Percentiles rank a stretch among this genome's conserved stretches.
These are phyloP conservation scores for Fusarium agapanthi DNA, from an alignment of 2,329 filamentous ascomycete genomes.

Conservation along the genomic window DNA sequence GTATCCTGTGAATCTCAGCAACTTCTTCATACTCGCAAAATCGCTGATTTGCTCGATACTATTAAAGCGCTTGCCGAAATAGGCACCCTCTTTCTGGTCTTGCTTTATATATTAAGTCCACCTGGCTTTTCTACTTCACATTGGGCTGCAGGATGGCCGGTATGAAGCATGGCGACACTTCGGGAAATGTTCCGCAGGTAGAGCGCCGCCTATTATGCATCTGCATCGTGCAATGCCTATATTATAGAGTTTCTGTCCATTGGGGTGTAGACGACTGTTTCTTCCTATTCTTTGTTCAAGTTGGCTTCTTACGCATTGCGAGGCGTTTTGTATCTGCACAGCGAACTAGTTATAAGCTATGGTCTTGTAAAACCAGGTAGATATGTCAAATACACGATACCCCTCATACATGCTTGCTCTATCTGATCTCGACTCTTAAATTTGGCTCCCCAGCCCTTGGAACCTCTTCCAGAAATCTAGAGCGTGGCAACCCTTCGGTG, in stretches of 20 bases:
- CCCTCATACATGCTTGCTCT: background rate
- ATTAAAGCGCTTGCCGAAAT: slow-evolving; percentile 1
- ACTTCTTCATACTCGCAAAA: background rate
- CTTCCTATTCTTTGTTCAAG: background rate
- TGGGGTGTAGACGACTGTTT: background rate
- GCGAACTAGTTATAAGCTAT: background rate
- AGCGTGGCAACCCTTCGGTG: background rate
- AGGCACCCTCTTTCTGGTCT: background rate
- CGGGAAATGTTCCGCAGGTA: background rate
- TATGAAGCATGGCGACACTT: background rate
- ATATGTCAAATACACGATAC: slow-evolving; percentile 10
- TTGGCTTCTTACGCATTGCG: slow-evolving; percentile 18
- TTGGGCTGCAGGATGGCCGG: background rate
- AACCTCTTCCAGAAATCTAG: background rate
- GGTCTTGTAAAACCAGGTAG: slow-evolving; percentile 1
- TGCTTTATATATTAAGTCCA: background rate
- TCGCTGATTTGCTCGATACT: slow-evolving; percentile 11
- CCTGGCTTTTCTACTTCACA: background rate
- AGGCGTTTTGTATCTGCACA: slow-evolving; percentile 21
- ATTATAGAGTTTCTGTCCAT: background rate
- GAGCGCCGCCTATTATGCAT: background rate
- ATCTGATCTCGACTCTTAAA: background rate
- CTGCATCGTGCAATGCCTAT: background rate
- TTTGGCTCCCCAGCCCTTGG: background rate
- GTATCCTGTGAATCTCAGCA: background rate